Evolutionary conservation across 257 asterid species (phyloP), one percentile per base, ranked within the genome.

Genomic region (Verbena officinalis): DNA sequence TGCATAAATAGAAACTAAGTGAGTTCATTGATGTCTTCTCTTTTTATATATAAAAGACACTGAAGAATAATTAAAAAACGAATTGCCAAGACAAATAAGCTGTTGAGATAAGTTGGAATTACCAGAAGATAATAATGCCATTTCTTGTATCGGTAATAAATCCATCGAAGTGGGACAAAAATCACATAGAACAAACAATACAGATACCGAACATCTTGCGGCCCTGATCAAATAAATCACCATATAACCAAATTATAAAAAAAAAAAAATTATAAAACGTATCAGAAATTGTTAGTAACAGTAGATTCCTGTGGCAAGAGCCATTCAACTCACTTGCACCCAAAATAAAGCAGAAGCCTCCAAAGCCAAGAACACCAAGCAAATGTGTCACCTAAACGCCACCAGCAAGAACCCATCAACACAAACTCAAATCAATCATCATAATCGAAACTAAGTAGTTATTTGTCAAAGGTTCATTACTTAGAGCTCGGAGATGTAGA

Each of bases 121-220:
- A 94, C 99, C 93, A 94, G 73, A 66, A 94, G 99, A 73, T 94
- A 94, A 72, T 94, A 94, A 76, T 94, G 99, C 97, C 96, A 94
- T 73, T 94, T 94, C 84, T 88, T 94, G 84, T 94, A 94, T 56
- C 96, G 79, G 74, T 94, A 94, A 56, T 94, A 94, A 62, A 94
- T 88, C 99, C 99, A 94, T 40, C 99, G 84, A 59, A 87, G 89
- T 50, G 99, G 99, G 65, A 93, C 99, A n/a, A 93, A 93, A 54
- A 83, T 86, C 40, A 90, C 83, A 73, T 87, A 93, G 75, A 93
- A 87, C 75, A 90, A 50, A 80, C 99, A 93, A 44, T 93, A 93
- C 24, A 86, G 68, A 73, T 93, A 93, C 12, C 92, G 99, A 44
- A 93, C 84, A 69, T 87, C 99, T 73, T 93, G 96, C 1, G 97